Conservation (phyloP, 495 filamentous ascomycete genomes). For the Aspergillus coremiiformis region DNA sequence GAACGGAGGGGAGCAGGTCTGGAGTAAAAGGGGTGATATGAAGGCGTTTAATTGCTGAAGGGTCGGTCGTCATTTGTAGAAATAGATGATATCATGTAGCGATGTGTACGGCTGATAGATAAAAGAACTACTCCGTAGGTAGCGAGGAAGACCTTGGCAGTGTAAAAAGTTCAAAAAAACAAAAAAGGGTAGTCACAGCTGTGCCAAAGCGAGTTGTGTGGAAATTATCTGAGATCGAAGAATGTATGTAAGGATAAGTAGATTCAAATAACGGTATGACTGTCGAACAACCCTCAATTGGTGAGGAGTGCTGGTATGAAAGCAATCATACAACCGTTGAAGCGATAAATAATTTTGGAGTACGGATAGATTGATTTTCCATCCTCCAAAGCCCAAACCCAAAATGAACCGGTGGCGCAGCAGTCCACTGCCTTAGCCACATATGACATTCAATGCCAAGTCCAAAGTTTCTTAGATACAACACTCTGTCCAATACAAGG, state of each 20-base stretch:
- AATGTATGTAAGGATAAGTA: too few species aligned
- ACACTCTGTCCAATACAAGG: background rate
- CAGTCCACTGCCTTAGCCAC: background rate
- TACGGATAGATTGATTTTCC: slow-evolving; percentile 14
- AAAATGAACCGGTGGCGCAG: slow-evolving; percentile 14
- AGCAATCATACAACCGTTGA: too few species aligned
- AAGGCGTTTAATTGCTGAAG: slow-evolving; percentile 48
- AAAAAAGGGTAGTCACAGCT: too few species aligned
- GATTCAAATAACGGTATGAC: too few species aligned
- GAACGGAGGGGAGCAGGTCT: slow-evolving; percentile 57
- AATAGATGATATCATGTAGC: background rate
- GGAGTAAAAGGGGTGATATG: slow-evolving; percentile 81
- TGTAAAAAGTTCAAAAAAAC: background rate
- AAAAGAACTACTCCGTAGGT: too few species aligned
- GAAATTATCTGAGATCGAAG: too few species aligned
- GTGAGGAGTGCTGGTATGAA: too few species aligned
- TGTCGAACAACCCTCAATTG: too few species aligned
- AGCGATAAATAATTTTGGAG: background rate
- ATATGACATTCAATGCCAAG: background rate
- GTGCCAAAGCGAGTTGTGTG: too few species aligned
- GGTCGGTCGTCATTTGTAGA: slow-evolving; percentile 24
- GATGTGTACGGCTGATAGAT: background rate
- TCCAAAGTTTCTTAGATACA: background rate
- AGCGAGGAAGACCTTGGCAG: too few species aligned
- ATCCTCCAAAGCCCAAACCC: background rate